Conservation (phyloP, 1,139 yeast species). For the Kodamaea ohmeri region DNA sequence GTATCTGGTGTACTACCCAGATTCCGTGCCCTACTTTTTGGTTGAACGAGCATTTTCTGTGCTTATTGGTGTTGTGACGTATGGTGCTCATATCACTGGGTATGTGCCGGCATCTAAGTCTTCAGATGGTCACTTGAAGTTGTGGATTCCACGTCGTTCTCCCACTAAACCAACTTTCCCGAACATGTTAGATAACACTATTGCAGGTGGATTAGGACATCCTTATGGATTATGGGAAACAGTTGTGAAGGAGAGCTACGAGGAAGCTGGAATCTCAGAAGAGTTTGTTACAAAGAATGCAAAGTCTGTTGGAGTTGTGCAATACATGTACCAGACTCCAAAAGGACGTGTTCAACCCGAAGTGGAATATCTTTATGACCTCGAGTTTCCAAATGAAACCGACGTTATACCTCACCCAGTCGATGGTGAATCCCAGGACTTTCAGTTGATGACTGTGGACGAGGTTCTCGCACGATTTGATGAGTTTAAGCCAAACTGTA, state of each 20-base stretch:
- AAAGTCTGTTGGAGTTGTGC: slow-evolving; percentile 60
- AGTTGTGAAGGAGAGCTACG: slow-evolving; percentile 77
- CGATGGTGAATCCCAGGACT: slow-evolving; percentile 84
- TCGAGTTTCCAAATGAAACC: slow-evolving; percentile 50
- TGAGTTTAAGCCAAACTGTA: slow-evolving; percentile 89
- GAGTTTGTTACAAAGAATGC: slow-evolving; percentile 47
- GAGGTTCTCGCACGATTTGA: slow-evolving; percentile 55
- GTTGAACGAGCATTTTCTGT: slow-evolving; percentile 83
- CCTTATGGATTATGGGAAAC: slow-evolving; percentile 79
- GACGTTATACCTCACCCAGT: slow-evolving; percentile 63
- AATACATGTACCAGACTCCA: slow-evolving; percentile 59
- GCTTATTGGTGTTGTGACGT: slow-evolving; percentile 79
- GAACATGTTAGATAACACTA: slow-evolving; percentile 85
- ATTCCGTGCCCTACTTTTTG: slow-evolving; percentile 54
- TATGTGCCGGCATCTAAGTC: slow-evolving; percentile 46
- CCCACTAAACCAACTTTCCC: slow-evolving; percentile 82
- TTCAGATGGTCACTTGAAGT: slow-evolving; percentile 44
- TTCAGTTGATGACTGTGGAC: slow-evolving; percentile 57
- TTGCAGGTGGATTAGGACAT: slow-evolving; percentile 91
- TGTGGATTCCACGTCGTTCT: slow-evolving; percentile 89
- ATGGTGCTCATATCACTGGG: slow-evolving; percentile 87
- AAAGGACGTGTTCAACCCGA: slow-evolving; percentile 78
- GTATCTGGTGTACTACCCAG: slow-evolving; percentile 66
- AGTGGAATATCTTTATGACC: slow-evolving; percentile 75
- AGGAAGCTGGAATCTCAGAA: slow-evolving; percentile 79